phyloP scores from a whole-genome alignment of 306 rosid species.

The Citrullus colocynthis region DNA sequence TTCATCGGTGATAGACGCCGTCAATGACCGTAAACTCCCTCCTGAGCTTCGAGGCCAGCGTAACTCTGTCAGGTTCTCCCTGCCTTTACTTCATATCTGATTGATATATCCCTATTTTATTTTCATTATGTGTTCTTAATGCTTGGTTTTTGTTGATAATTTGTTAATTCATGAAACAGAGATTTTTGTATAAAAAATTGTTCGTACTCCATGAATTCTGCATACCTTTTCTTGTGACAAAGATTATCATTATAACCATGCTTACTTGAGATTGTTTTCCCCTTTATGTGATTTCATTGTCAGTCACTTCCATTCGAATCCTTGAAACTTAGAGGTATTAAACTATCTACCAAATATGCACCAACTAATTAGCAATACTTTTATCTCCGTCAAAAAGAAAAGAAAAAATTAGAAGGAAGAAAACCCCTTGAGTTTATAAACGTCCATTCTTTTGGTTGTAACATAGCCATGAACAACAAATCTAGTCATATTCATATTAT shows the following conservation, averaged over 20 bases:
- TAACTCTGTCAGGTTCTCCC: slow-evolving; percentile 48
- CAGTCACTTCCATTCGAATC: not conserved
- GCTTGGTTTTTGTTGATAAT: not conserved
- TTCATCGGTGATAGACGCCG: slow-evolving; percentile 63
- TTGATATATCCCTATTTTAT: not conserved
- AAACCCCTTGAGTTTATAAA: not conserved
- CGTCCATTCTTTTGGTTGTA: no score
- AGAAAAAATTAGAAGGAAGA: no score
- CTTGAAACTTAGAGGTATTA: not conserved
- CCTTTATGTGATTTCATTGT: not conserved
- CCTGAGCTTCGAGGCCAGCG: slow-evolving; percentile 84
- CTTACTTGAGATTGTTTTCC: not conserved
- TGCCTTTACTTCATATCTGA: not conserved
- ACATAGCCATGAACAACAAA: not conserved
- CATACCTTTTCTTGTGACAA: not conserved
- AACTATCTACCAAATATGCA: not conserved
- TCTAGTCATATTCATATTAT: not conserved
- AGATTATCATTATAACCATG: not conserved
- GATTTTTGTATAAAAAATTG: not conserved
- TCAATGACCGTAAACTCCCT: slow-evolving; percentile 67
- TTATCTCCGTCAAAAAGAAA: not conserved
- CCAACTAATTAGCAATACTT: not conserved
- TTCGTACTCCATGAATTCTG: not conserved
- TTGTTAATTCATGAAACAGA: not conserved
- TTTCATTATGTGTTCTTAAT: not conserved